These are phyloP conservation scores for Saccharomycopsis javanensis DNA, from an alignment of 805 yeast genomes.

Conservation along the genomic window DNA sequence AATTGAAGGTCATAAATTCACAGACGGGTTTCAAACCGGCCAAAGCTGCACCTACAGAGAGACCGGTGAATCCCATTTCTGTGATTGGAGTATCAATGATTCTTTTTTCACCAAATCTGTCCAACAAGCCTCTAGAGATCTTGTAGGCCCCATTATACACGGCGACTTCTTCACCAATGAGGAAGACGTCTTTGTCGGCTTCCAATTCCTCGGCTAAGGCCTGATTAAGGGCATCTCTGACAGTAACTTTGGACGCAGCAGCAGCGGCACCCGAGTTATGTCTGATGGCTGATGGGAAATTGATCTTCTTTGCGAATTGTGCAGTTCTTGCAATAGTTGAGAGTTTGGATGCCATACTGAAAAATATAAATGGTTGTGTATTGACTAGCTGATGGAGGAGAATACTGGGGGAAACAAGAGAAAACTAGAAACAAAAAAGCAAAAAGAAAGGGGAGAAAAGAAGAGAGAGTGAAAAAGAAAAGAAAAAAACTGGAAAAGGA, in stretches of 20 bases:
- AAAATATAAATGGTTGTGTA: neutral
- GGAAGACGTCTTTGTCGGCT: slow-evolving; percentile 85
- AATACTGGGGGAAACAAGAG: too few relatives aligned
- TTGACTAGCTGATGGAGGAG: neutral
- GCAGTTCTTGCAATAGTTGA: slow-evolving; percentile 17
- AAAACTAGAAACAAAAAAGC: too few relatives aligned
- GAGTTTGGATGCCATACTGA: slow-evolving; percentile 9
- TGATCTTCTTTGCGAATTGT: slow-evolving; percentile 17
- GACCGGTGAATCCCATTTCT: slow-evolving; percentile 97
- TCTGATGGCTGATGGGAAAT: slow-evolving; percentile 10
- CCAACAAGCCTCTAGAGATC: slow-evolving; percentile 89
- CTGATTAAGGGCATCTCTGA: slow-evolving; percentile 91
- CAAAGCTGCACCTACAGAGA: slow-evolving; percentile 92
- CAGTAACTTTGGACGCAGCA: slow-evolving; percentile 63
- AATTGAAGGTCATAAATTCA: slow-evolving; percentile 98
- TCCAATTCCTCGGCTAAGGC: slow-evolving; percentile 97
- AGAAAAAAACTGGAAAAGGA: neutral
- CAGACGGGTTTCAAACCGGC: slow-evolving; percentile 94
- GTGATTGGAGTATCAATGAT: slow-evolving; percentile 96
- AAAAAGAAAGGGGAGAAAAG: neutral
- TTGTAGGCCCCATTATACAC: slow-evolving; percentile 99
- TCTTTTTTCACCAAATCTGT: slow-evolving; percentile 90
- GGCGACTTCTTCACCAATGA: slow-evolving; percentile 99
- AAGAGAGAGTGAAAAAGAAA: neutral
- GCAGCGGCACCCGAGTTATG: slow-evolving; percentile 24